Percentiles rank a stretch among this genome's conserved stretches.
Conservation (phyloP, 2,329 filamentous ascomycete genomes). For the Fusarium guadeloupense region DNA sequence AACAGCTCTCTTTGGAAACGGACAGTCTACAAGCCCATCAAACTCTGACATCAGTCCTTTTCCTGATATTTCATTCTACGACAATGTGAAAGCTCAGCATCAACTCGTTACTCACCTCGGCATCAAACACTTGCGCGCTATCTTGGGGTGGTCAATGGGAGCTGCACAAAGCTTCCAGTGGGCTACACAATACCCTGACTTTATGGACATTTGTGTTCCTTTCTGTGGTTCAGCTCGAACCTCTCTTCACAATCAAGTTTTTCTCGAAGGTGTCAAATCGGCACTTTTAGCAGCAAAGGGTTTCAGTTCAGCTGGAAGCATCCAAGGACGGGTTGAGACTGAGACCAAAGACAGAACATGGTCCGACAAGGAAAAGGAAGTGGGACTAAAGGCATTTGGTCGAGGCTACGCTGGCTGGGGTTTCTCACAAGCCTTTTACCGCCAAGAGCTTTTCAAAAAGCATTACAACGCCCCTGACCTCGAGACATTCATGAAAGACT, state of each 20-base stretch:
- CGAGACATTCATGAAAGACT: constrained; percentile 77
- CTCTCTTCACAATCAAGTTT: constrained; percentile 62
- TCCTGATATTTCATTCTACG: constrained; percentile 56
- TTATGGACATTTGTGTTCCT: constrained; percentile 56
- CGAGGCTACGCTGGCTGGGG: constrained; percentile 85
- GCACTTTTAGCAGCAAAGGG: constrained; percentile 56
- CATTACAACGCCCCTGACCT: constrained; percentile 71
- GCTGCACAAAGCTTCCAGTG: constrained; percentile 64
- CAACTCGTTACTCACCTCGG: constrained; percentile 53
- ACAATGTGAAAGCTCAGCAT: constrained; percentile 63
- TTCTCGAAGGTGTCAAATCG: constrained; percentile 62
- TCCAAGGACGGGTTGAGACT: constrained; percentile 42
- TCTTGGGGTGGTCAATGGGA: constrained; percentile 67
- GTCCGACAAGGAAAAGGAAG: constrained; percentile 54
- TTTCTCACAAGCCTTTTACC: constrained; percentile 81
- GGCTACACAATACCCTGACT: constrained; percentile 59
- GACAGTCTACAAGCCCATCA: constrained; percentile 63
- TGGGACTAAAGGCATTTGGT: constrained; percentile 72
- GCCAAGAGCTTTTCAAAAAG: constrained; percentile 73
- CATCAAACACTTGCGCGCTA: constrained; percentile 54
- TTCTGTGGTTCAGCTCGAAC: constrained; percentile 62
- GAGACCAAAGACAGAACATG: constrained; percentile 36
- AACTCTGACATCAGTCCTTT: constrained; percentile 55
- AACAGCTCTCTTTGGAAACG: constrained; percentile 61
- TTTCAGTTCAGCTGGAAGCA: constrained; percentile 60